Evolutionary conservation across 2,329 filamentous ascomycete species (phyloP), one percentile per base, ranked within the genome.

Genomic region (Diaporthe caulivora): DNA sequence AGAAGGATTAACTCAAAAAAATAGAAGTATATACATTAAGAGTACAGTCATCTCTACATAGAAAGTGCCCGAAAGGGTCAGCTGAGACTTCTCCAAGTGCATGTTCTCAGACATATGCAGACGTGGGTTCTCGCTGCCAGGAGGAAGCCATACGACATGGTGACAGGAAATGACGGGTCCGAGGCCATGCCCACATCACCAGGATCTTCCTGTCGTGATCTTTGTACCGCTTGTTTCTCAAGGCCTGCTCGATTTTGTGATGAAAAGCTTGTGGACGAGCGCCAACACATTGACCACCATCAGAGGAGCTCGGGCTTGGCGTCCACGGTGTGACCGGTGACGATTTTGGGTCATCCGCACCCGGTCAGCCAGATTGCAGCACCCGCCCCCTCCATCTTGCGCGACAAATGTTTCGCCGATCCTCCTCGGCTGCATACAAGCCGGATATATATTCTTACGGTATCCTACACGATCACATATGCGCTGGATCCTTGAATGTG

Each of bases 361-460:
- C n/a, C 10, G 62, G 62, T 67, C 62, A 67, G 47, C 10, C 62
- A 29, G 15, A 21, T 37, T 15, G 29, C 42, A 6, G 60, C 42
- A 47, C 29, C 29, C 60, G 29, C 44, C 60, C 60, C 60, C 42
- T 65, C 42, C 60, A 65, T 5, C 60, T 34, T 31, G 21, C 21
- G 37, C 4, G 0, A n/a, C 24, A 26, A 47, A 49, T 42, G 18
- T 17, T 21, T 49, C 11, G 44, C 44, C 21, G 34, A 40, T 40
- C 9, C 31, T 40, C 37, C 37, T 40, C 37, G 6, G 37, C 7
- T 17, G 11, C 8, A 26, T 5, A n/a, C 15, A 24, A 3, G 9
- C 18, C 18, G 26, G 3, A 13, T 21, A 2, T 21, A 10, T 11
- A 31, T 34, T 34, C 18, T 21, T 29, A 31, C 17, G 8, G 31